Conservation (phyloP, 257 asterid genomes). For the Solanum neorickii region DNA sequence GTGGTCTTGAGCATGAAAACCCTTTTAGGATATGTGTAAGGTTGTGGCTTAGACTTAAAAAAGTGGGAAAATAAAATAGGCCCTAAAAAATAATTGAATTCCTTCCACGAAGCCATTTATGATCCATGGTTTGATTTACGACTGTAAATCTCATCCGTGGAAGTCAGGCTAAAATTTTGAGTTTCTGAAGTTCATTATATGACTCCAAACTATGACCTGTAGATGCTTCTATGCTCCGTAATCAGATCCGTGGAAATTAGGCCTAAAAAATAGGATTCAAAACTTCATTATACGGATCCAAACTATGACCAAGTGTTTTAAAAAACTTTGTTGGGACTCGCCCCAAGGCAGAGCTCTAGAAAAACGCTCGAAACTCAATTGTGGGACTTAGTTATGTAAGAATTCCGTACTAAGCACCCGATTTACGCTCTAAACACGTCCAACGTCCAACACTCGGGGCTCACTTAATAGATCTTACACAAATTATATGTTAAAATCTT, state of each 20-base stretch:
- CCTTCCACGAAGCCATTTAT: neutral
- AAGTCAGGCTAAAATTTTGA: neutral
- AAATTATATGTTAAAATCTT: too few species aligned
- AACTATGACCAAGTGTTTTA: neutral
- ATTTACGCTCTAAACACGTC: too few species aligned
- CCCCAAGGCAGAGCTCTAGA: too few species aligned
- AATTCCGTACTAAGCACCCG: too few species aligned
- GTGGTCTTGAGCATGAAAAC: neutral
- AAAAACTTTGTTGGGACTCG: too few species aligned
- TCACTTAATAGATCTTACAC: too few species aligned
- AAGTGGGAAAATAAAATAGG: neutral
- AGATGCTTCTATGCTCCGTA: neutral
- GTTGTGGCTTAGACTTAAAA: neutral
- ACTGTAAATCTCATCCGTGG: neutral
- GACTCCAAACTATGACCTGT: neutral
- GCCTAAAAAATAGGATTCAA: neutral
- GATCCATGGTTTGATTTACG: neutral
- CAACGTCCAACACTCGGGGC: too few species aligned
- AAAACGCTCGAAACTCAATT: too few species aligned
- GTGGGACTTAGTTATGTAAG: too few species aligned
- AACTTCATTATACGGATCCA: neutral
- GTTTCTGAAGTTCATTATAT: neutral
- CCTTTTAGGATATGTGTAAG: neutral
- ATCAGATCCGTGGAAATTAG: too few species aligned
- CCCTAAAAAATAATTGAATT: neutral